Evolutionary conservation across 2,329 filamentous ascomycete species (phyloP), one percentile per base, ranked within the genome.

Genomic region (Penicillium nordicum): DNA sequence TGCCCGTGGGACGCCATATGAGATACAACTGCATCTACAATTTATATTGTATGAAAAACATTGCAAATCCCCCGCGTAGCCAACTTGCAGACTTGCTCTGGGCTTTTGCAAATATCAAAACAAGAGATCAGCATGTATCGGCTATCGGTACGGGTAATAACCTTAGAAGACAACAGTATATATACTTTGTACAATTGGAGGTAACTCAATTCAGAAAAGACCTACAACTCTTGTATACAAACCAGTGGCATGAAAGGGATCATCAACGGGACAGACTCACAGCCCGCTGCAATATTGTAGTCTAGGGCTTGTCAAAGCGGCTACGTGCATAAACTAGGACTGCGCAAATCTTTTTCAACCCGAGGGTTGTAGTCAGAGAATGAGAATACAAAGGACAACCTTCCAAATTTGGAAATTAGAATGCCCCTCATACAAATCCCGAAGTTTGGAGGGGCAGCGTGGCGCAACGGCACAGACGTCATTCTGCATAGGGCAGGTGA

Each of bases 401-500:
- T 47, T 45, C 50, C 30, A n/a, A 38, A 12, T 18, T 21, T 18
- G 38, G 41, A 44, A 34, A 43, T n/a, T 27, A 10, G 9, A 29
- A 32, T 52, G 40, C 18, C 41, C 25, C 50, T 50, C 34, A 14
- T 1, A 38, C 36, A 21, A 36, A 42, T 27, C 37, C 51, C 51
- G 45, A 49, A 18, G 41, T 8, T 38, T n/a, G 40, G 38, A 36
- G 16, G 37, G 44, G 49, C 18, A 43, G 52, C 43, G 50, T 50
- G 52, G 32, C 49, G 49, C 16, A 55, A 42, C 50, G 53, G 57
- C 60, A 59, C 58, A 62, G 56, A 62, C 58, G 56, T 62, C 58
- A 61, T 40, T 47, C 21, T 48, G 53, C 58, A 61, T 56, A 43
- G n/a, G 32, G 41, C 21, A 37, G 30, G 46, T 56, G 48, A 45